phyloP scores from a whole-genome alignment of 805 yeast genomes.

The Candida multigemmis region DNA sequence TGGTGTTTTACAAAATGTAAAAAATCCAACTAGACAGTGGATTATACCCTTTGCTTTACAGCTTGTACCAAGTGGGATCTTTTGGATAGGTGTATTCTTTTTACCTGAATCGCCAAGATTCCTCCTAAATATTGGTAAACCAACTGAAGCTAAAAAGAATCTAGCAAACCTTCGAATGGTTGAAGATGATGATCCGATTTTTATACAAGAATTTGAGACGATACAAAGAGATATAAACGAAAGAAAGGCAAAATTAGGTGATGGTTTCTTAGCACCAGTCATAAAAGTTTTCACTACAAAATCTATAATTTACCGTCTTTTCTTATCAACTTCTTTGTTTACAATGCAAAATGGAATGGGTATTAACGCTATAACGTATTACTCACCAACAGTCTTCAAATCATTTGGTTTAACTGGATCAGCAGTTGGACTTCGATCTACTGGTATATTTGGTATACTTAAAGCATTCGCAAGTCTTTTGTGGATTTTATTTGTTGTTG shows the following conservation, averaged over 20 bases:
- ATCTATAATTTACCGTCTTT: conserved; percentile 22
- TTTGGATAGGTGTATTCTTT: conserved; percentile 27
- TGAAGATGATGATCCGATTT: conserved; percentile 27
- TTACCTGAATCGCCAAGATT: conserved; percentile 41
- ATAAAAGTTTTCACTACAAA: conserved; percentile 19
- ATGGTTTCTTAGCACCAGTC: conserved; percentile 32
- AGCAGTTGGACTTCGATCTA: conserved; percentile 37
- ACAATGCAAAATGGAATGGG: conserved; percentile 40
- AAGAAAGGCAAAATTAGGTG: conserved; percentile 20
- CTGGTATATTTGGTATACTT: conserved; percentile 45
- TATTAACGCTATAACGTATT: conserved; percentile 42
- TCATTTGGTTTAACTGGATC: conserved; percentile 40
- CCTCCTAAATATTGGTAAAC: conserved; percentile 24
- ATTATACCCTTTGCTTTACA: conserved; percentile 39
- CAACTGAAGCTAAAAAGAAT: conserved; percentile 21
- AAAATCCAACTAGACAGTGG: conserved; percentile 32
- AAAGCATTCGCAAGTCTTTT: conserved; percentile 35
- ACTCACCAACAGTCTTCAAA: conserved; percentile 43
- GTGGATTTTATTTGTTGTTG: conserved; percentile 39
- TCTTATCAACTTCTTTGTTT: conserved; percentile 28
- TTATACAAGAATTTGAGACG: conserved; percentile 27
- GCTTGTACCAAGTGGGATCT: conserved; percentile 34
- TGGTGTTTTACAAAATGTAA: conserved; percentile 30
- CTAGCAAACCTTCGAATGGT: conserved; percentile 30
- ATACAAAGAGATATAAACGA: conserved; percentile 14